These are phyloP conservation scores for Beauveria scarabaeidicola DNA, from an alignment of 2,329 filamentous ascomycete species.

Conservation along the genomic window DNA sequence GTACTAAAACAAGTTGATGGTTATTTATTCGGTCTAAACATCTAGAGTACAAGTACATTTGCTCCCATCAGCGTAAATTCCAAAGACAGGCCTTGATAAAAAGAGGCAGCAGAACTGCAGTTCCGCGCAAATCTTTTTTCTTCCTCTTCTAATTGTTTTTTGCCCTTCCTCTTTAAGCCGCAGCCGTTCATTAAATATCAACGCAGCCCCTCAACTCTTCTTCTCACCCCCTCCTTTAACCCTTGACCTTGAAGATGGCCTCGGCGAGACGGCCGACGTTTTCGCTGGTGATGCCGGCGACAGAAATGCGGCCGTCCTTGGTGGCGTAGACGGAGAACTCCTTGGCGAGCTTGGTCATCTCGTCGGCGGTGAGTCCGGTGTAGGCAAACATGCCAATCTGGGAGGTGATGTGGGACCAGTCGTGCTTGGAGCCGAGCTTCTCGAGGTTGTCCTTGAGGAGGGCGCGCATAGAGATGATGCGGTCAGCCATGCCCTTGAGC, in stretches of 20 bases:
- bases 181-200: neutral
- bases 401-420: slow-evolving; percentile 98
- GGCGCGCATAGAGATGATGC: slow-evolving; percentile 96
- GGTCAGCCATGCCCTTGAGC: slow-evolving; percentile 98
- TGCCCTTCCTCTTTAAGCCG: neutral
- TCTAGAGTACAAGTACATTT: slow-evolving; percentile 13
- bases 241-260: slow-evolving; percentile 77
- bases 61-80: slow-evolving; percentile 10
- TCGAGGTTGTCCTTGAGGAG: slow-evolving; percentile 92
- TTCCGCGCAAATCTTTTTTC: neutral
- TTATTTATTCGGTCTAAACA: slow-evolving; percentile 7
- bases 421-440: slow-evolving; percentile 88
- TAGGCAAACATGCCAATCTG: slow-evolving; percentile 99
- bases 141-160: neutral
- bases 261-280: slow-evolving; percentile 76
- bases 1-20: neutral
- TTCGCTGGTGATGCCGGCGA: slow-evolving; percentile 71
- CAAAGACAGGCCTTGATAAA: neutral
- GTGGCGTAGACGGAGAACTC: slow-evolving; percentile 98
- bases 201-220: neutral
- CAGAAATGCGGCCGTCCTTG: slow-evolving; percentile 80
- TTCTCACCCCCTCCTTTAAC: slow-evolving; percentile 31
- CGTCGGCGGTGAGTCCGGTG: slow-evolving; percentile 81
- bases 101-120: neutral
- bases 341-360: slow-evolving; percentile 87